phyloP scores from a whole-genome alignment of 1,284 basidiomycete species.

The Austroboletus novae-zelandiae region DNA sequence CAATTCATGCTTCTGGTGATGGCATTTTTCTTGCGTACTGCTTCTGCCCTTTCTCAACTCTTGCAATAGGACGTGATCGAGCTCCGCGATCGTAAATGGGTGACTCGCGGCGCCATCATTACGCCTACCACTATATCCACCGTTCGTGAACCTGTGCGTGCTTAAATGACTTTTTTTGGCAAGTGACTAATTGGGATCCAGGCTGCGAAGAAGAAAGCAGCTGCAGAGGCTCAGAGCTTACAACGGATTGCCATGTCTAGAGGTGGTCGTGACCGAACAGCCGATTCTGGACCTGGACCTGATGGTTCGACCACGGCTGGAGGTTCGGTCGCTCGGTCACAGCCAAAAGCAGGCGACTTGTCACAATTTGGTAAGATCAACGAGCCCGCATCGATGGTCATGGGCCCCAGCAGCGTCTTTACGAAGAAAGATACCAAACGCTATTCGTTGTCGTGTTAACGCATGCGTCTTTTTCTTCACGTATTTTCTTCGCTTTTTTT shows the following conservation, averaged over 20 bases:
- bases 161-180: constrained; percentile 4
- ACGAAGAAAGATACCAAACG: constrained; percentile 68
- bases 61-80: constrained; percentile 83
- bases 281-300: constrained; percentile 51
- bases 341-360: constrained; percentile 82
- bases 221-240: constrained; percentile 59
- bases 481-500: too few relatives aligned
- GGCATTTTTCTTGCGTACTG: constrained; percentile 14
- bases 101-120: constrained; percentile 66
- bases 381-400: constrained; percentile 62
- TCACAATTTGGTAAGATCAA: constrained; percentile 86
- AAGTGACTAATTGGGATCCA: constrained; percentile 31
- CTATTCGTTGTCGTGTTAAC: constrained; percentile 74
- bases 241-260: constrained; percentile 48
- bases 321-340: constrained; percentile 53
- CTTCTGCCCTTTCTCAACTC: too few relatives aligned
- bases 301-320: constrained; percentile 91
- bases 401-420: constrained; percentile 82
- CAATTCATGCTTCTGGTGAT: constrained; percentile 92
- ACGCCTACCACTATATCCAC: constrained; percentile 90
- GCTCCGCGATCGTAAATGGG: constrained; percentile 82
- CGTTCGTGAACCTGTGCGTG: constrained; percentile 80
- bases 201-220: constrained; percentile 70
- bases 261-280: constrained; percentile 76
- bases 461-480: too few relatives aligned